Evolutionary conservation across 2,329 filamentous ascomycete species (phyloP), one percentile per base, ranked within the genome.

Genomic region (Teratosphaeria pseudoeucalypti): DNA sequence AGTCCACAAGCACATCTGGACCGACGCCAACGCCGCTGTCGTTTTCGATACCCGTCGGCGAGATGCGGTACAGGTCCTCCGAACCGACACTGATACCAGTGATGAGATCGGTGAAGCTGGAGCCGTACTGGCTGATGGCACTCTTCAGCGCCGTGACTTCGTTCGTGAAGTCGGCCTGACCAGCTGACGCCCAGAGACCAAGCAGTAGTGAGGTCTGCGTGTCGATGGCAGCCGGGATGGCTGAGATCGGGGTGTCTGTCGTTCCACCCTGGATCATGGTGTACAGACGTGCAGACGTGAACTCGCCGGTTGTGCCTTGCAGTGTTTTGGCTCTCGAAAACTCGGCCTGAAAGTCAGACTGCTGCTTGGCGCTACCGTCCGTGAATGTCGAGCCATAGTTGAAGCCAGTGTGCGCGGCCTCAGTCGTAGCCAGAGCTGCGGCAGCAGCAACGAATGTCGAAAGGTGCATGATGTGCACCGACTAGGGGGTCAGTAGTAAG

Each of bases 41-140:
- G 69, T 84, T 84, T 57, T 78, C 74, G 64, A 86, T 81, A 62
- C 88, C 89, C 10, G 81, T 86, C n/a, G 83, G 81, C 0, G 89
- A 89, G 74, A 81, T 82, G 70, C 89, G 66, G 70, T 80, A 80
- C n/a, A 79, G 81, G 72, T 96, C 91, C 79, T 96, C 91, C 66
- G 82, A 88, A 63, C 91, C 91, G 58, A 95, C 85, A 0, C 89
- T 92, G 75, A 96, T 92, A 71, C 89, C 49, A 29, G 85, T 86
- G 49, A 95, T 84, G 23, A 88, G 61, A 32, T 63, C 57, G 16
- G 66, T 81, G 68, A 95, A 85, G 54, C 80, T 76, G 12, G 77
- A 39, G 60, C 89, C 90, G 73, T 90, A 91, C 68, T 84, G 78
- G 54, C 74, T 64, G 65, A 92, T 87, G 65, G 90, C 88, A 54